Evolutionary conservation across 805 yeast genomes (phyloP).

Genomic region (Lipomyces mesembrius): DNA sequence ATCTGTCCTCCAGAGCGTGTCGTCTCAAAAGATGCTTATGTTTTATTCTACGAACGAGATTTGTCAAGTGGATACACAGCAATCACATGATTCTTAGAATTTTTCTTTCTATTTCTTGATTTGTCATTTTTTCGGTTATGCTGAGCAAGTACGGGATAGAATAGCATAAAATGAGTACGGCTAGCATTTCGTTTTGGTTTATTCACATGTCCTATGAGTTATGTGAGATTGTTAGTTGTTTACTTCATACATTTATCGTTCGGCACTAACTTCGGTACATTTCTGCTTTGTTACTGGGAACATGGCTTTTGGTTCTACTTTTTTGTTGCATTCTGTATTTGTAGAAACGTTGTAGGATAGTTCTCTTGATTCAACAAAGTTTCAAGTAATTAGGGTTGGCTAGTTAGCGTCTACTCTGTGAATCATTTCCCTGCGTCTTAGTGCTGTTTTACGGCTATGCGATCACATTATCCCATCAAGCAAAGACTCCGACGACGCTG

Average conservation of each 20-base stretch:
- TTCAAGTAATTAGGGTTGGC: background rate
- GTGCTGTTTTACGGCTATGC: background rate
- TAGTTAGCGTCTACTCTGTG: background rate
- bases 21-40: constrained; percentile 77
- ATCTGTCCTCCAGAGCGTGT: constrained; percentile 50
- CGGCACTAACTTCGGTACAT: background rate
- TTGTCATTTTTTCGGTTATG: background rate
- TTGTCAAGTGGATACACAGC: background rate
- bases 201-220: background rate
- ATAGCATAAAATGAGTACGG: background rate
- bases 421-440: background rate
- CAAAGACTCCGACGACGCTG: background rate
- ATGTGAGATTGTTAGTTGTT: background rate
- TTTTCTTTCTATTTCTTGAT: background rate
- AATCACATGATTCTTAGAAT: background rate
- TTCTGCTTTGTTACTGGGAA: background rate
- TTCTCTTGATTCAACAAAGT: constrained; percentile 1
- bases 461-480: background rate
- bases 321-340: background rate
- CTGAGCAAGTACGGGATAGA: background rate
- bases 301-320: background rate
- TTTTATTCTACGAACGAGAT: constrained; percentile 62
- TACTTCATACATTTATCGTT: no score
- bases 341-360: constrained; percentile 3
- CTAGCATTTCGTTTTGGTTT: background rate